Evolutionary conservation across 345 rosid genomes (phyloP), one percentile per base, ranked within the genome.

Genomic region (Euphorbia tirucalli): DNA sequence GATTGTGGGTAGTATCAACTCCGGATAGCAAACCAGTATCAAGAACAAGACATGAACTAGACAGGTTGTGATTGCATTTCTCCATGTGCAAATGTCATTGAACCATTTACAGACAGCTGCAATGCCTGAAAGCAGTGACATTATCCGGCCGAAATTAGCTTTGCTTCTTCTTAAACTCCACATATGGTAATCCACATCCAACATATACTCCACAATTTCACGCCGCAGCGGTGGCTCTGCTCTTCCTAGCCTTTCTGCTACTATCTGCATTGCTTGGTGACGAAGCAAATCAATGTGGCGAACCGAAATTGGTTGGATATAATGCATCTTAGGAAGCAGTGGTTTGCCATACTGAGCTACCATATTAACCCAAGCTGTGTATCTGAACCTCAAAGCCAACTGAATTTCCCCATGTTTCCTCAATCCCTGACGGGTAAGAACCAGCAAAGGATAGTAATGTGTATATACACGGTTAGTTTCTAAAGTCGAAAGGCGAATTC

Each of bases 321-420:
- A 78, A 52, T 78, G 81, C 81, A 78, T 78, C 61, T 74, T 78
- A 49, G 81, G 81, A 25, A 78, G 81, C 68, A 78, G 43, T 15
- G 81, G 81, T 48, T 30, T 78, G 62, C 81, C 55, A 43, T 78
- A 78, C 41, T 74, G 74, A 19, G 75, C 2, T 22, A 78, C 32
- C 81, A 78, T 73, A 32, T 78, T 78, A 59, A 65, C 75, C 78
- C 78, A 78, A 50, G 81, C 81, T 19, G 58, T 78, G 71, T 71
- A 78, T 14, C 78, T 78, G 54, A 78, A 78, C 66, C 78, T 64
- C 58, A 78, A 50, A 7, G 81, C 78, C 71, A 78, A 61, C 7
- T 78, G 81, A 58, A 78, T 62, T n/a, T 78, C 81, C 43, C 81
- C 81, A 31, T 74, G 68, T 43, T 78, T 78, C 66, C 54, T 78